phyloP scores from a whole-genome alignment of 2,329 filamentous ascomycete species.

The Fusarium guadeloupense region DNA sequence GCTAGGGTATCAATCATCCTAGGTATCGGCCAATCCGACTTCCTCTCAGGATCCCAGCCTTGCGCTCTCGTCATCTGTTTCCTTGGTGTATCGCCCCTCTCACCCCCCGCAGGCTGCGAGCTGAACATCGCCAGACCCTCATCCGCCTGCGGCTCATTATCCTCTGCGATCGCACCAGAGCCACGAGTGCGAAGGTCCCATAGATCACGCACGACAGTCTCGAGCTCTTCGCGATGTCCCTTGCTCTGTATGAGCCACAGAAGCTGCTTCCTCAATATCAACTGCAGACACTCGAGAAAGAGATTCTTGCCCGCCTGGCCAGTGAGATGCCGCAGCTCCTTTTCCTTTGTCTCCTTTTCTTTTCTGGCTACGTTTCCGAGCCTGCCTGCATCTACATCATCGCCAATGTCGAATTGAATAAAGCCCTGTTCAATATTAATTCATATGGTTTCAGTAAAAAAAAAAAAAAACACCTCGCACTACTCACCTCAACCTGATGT shows the following conservation, averaged over 20 bases:
- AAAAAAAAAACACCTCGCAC: not conserved
- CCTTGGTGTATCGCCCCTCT: conserved; percentile 15
- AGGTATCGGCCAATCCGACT: conserved; percentile 66
- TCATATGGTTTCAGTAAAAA: not conserved
- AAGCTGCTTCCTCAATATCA: conserved; percentile 84
- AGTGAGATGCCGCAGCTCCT: conserved; percentile 63
- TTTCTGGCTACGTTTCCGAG: conserved; percentile 64
- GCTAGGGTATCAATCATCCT: conserved; percentile 77
- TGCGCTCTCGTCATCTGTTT: conserved; percentile 47
- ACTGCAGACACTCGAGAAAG: conserved; percentile 84
- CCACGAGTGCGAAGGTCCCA: conserved; percentile 77
- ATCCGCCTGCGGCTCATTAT: conserved; percentile 38
- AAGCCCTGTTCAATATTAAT: conserved; percentile 54
- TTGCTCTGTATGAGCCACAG: conserved; percentile 74
- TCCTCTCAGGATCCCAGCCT: conserved; percentile 57
- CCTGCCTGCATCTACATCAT: conserved; percentile 76
- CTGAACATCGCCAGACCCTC: conserved; percentile 51
- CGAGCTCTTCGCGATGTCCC: conserved; percentile 75
- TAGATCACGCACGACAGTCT: conserved; percentile 81
- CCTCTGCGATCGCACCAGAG: conserved; percentile 50
- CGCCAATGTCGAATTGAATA: conserved; percentile 65
- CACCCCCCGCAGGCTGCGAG: conserved; percentile 47
- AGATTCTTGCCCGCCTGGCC: conserved; percentile 78
- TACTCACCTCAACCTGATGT: conserved; percentile 75
- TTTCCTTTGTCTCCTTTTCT: conserved; percentile 66